phyloP scores from a whole-genome alignment of 2,329 filamentous ascomycete genomes.

The Ceratocystis harringtonii region DNA sequence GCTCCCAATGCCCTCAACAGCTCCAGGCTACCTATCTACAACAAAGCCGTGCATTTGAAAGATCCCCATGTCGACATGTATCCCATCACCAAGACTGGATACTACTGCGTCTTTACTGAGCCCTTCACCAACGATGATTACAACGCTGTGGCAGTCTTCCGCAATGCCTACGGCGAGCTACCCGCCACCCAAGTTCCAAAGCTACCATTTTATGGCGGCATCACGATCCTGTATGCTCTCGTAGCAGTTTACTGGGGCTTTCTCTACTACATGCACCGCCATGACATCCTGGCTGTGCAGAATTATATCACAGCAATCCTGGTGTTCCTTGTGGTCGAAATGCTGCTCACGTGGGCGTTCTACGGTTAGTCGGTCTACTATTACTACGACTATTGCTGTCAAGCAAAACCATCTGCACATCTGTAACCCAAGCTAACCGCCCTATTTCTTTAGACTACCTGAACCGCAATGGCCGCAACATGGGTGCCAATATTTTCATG shows the following conservation, averaged over 20 bases:
- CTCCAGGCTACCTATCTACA: slow-evolving; percentile 58
- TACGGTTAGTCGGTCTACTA: slow-evolving; percentile 45
- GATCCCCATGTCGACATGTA: slow-evolving; percentile 63
- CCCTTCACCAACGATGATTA: slow-evolving; percentile 56
- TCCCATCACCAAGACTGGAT: slow-evolving; percentile 74
- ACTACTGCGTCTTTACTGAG: slow-evolving; percentile 82
- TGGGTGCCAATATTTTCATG: slow-evolving; percentile 71
- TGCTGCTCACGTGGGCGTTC: slow-evolving; percentile 97
- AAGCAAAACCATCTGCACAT: too few species aligned
- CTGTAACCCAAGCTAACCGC: not conserved
- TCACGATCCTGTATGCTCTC: slow-evolving; percentile 85
- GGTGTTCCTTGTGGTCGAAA: slow-evolving; percentile 84
- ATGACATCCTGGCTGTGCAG: slow-evolving; percentile 91
- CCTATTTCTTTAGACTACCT: slow-evolving; percentile 54
- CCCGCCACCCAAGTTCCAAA: slow-evolving; percentile 93
- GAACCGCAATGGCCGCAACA: slow-evolving; percentile 74
- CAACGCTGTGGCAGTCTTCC: slow-evolving; percentile 71
- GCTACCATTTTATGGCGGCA: slow-evolving; percentile 87
- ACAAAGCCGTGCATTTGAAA: slow-evolving; percentile 69
- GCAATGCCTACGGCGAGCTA: slow-evolving; percentile 91
- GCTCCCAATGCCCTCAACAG: slow-evolving; percentile 56
- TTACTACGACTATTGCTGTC: slow-evolving; percentile 17
- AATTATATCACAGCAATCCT: slow-evolving; percentile 98
- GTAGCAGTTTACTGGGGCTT: slow-evolving; percentile 83
- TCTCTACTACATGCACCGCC: slow-evolving; percentile 83